Conservation (phyloP, 371 early-diverging fungal species). For the Rhizomucor miehei region DNA sequence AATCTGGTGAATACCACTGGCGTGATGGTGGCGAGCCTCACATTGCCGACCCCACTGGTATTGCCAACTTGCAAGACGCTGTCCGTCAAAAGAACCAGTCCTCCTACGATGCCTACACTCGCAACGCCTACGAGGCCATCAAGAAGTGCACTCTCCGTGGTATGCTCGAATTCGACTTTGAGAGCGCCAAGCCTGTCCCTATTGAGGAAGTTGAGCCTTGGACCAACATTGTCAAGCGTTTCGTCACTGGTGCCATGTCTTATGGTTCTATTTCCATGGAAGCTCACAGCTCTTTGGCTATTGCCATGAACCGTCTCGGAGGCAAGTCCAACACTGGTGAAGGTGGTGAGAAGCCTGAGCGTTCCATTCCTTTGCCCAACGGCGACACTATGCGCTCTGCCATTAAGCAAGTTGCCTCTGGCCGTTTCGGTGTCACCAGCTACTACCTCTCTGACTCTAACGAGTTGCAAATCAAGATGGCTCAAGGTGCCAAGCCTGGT, state of each 20-base stretch:
- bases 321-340: conserved; percentile 98
- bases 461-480: conserved; percentile 98
- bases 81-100: conserved; percentile 86
- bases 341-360: conserved; percentile 93
- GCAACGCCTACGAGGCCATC: conserved; percentile 76
- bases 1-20: conserved; percentile 97
- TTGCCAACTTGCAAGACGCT: conserved; percentile 94
- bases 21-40: conserved; percentile 90
- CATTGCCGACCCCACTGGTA: conserved; percentile 85
- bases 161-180: conserved; percentile 86
- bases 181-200: conserved; percentile 72
- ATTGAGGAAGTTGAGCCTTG: conserved; percentile 96
- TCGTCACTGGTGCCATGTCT: conserved; percentile 98
- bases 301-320: conserved; percentile 94
- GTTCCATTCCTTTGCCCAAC: conserved; percentile 68
- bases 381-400: conserved; percentile 88
- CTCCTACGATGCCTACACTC: conserved; percentile 86
- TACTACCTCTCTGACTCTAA: conserved; percentile 92
- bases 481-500: conserved; percentile 98
- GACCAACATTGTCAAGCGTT: conserved; percentile 93
- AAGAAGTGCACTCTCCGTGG: conserved; percentile 94
- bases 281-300: conserved; percentile 90
- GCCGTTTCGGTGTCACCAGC: conserved; percentile 95
- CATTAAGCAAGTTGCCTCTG: conserved; percentile 98
- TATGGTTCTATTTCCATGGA: conserved; percentile 96